Evolutionary conservation across 805 yeast species (phyloP).

Genomic region (Lipomyces starkeyi): DNA sequence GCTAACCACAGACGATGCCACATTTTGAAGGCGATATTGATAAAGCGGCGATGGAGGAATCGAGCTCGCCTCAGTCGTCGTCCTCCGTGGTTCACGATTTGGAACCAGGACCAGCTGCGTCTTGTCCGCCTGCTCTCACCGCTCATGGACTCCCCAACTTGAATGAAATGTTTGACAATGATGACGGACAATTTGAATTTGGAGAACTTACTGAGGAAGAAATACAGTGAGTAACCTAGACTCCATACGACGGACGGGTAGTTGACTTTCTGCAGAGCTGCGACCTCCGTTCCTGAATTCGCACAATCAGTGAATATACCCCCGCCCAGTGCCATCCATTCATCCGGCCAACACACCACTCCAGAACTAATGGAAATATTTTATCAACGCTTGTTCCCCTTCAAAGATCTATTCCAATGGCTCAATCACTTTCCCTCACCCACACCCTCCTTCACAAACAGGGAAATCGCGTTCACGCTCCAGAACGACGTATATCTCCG

Average conservation of each 20-base stretch:
- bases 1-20: slow-evolving; percentile 20
- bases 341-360: neutral
- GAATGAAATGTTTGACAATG: slow-evolving; percentile 9
- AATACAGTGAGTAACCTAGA: neutral
- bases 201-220: neutral
- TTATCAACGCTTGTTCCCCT: slow-evolving; percentile 55
- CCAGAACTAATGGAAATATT: slow-evolving; percentile 67
- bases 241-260: neutral
- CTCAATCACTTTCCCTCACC: slow-evolving; percentile 82
- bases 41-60: neutral
- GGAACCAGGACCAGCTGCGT: slow-evolving; percentile 11
- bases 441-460: slow-evolving; percentile 74
- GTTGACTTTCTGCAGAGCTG: neutral
- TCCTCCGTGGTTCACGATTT: slow-evolving; percentile 21
- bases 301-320: neutral
- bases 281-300: neutral
- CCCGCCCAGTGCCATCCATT: neutral
- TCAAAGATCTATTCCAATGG: slow-evolving; percentile 80
- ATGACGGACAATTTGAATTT: slow-evolving; percentile 2
- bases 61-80: slow-evolving; percentile 31
- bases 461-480: slow-evolving; percentile 93
- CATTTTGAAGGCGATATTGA: slow-evolving; percentile 24
- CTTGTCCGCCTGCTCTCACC: slow-evolving; percentile 10
- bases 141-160: neutral
- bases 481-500: slow-evolving; percentile 88